phyloP scores from a whole-genome alignment of 2,329 filamentous ascomycete species.

The Penicillium sp. region DNA sequence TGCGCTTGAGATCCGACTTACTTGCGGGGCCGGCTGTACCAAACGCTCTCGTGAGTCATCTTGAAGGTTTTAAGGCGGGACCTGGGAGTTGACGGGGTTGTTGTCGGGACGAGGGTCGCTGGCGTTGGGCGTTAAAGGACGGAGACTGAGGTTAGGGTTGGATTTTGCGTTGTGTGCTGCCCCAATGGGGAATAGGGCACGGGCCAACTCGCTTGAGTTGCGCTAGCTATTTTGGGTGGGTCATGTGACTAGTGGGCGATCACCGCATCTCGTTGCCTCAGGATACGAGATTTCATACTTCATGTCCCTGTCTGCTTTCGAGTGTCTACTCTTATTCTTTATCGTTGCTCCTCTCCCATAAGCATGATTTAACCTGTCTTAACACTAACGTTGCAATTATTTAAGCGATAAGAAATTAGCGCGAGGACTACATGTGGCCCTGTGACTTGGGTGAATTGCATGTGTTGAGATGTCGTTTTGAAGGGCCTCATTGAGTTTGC shows the following conservation, averaged over 20 bases:
- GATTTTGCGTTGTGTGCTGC: slow-evolving; percentile 36
- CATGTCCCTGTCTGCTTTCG: not conserved
- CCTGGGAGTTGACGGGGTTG: slow-evolving; percentile 33
- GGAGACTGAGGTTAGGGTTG: slow-evolving; percentile 31
- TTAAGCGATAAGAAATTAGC: too few species aligned
- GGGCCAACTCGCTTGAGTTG: slow-evolving; percentile 33
- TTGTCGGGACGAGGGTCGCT: slow-evolving; percentile 34
- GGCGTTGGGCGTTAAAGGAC: slow-evolving; percentile 36
- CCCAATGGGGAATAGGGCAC: slow-evolving; percentile 27
- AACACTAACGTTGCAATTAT: too few species aligned
- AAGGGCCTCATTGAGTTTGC: too few species aligned
- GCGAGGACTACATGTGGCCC: too few species aligned
- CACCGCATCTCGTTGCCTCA: slow-evolving; percentile 7
- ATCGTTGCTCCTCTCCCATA: too few species aligned
- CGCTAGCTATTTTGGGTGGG: slow-evolving; percentile 24
- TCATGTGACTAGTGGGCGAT: slow-evolving; percentile 7
- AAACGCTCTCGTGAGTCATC: slow-evolving; percentile 94
- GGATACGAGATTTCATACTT: slow-evolving; percentile 2
- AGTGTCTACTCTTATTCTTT: too few species aligned
- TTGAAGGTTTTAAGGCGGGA: slow-evolving; percentile 48
- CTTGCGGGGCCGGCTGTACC: slow-evolving; percentile 95
- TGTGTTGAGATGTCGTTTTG: too few species aligned
- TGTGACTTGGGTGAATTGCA: too few species aligned
- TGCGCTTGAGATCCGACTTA: slow-evolving; percentile 48
- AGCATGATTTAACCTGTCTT: too few species aligned